phyloP scores from a whole-genome alignment of 805 yeast genomes.

The Yarrowia keelungensis region DNA sequence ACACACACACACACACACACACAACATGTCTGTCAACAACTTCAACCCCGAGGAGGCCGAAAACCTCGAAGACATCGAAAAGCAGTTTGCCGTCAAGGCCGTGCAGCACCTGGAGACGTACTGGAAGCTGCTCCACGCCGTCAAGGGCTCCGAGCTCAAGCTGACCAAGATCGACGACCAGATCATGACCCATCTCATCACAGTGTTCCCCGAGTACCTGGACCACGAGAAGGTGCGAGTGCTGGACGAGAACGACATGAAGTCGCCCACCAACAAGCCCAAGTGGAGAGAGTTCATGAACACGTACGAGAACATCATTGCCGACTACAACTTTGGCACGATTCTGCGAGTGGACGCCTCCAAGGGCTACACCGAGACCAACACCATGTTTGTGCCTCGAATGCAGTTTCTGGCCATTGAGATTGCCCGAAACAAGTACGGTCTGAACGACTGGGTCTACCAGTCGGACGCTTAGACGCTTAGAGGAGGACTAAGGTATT shows the following conservation, averaged over 20 bases:
- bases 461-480: slow-evolving; percentile 44
- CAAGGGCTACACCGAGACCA: slow-evolving; percentile 80
- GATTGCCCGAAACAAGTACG: slow-evolving; percentile 88
- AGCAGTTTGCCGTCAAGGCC: slow-evolving; percentile 97
- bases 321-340: slow-evolving; percentile 96
- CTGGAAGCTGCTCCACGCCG: slow-evolving; percentile 77
- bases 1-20: slow-evolving; percentile 2
- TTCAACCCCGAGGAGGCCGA: slow-evolving; percentile 92
- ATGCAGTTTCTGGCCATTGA: slow-evolving; percentile 95
- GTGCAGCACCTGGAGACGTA: slow-evolving; percentile 85
- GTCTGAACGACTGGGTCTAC: slow-evolving; percentile 88
- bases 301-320: slow-evolving; percentile 77
- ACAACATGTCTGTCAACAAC: slow-evolving; percentile 40
- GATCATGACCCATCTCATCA: slow-evolving; percentile 54
- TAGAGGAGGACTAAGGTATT: neutral
- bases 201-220: slow-evolving; percentile 87
- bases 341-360: slow-evolving; percentile 74
- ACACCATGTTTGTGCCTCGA: slow-evolving; percentile 88
- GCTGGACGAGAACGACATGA: slow-evolving; percentile 81
- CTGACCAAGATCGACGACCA: slow-evolving; percentile 53
- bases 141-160: slow-evolving; percentile 81
- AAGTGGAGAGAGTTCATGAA: slow-evolving; percentile 91
- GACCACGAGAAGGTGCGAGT: slow-evolving; percentile 62
- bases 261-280: slow-evolving; percentile 76
- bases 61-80: slow-evolving; percentile 93